A percentile compares a stretch with the other conserved stretches of the same genome.
Conservation (phyloP, 2,329 filamentous ascomycete species). For the Malbranchea zuffiana region DNA sequence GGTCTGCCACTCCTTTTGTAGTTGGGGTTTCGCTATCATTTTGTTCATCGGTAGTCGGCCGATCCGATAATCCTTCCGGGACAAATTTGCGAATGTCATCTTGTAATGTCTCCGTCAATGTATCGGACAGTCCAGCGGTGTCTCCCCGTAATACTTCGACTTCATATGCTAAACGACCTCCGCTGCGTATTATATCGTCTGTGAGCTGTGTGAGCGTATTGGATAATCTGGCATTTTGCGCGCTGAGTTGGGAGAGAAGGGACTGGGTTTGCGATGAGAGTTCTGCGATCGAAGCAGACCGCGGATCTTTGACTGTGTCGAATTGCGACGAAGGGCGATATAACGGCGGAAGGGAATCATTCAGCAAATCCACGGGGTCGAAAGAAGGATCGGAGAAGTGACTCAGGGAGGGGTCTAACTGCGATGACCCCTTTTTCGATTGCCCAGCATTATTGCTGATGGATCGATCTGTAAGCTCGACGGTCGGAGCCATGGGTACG, state of each 20-base stretch:
- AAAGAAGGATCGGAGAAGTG: conserved; percentile 68
- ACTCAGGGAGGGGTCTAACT: conserved; percentile 60
- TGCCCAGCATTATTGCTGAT: not conserved
- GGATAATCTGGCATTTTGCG: conserved; percentile 74
- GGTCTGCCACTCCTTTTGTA: conserved; percentile 34
- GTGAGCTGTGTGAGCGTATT: conserved; percentile 76
- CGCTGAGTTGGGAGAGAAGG: conserved; percentile 76
- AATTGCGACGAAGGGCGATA: conserved; percentile 37
- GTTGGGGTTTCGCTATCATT: conserved; percentile 1
- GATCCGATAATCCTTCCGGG: conserved; percentile 35
- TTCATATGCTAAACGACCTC: conserved; percentile 81
- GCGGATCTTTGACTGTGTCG: conserved; percentile 27
- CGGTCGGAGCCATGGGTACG: conserved; percentile 5
- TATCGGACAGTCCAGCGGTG: conserved; percentile 66
- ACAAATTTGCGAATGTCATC: conserved; percentile 65
- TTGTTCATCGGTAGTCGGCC: conserved; percentile 6
- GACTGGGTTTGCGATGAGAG: conserved; percentile 71
- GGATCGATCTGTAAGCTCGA: conserved; percentile 2
- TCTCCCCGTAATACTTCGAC: conserved; percentile 89
- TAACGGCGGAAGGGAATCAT: conserved; percentile 62
- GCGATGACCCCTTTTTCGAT: conserved; percentile 34
- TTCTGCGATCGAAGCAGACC: conserved; percentile 56
- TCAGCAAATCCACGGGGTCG: conserved; percentile 76
- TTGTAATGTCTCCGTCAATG: conserved; percentile 59
- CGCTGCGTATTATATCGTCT: conserved; percentile 85